phyloP scores from a whole-genome alignment of 495 filamentous ascomycete genomes.

The Hypoxylon cercidicola region DNA sequence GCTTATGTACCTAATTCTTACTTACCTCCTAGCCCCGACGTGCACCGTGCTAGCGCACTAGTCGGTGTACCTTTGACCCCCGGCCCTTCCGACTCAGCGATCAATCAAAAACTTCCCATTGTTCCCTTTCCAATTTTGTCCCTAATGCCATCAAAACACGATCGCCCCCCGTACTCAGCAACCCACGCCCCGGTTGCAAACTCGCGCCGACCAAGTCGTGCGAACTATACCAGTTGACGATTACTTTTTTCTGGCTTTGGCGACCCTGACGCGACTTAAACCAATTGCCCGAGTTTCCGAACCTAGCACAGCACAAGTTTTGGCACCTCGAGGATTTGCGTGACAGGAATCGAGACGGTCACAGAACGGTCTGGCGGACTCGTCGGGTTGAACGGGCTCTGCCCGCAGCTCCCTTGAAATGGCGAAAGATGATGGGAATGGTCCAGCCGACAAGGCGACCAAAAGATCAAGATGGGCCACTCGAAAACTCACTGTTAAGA shows the following conservation, averaged over 20 bases:
- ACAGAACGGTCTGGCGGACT: slow-evolving; percentile 55
- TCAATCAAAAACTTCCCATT: slow-evolving; percentile 51
- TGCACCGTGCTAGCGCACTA: slow-evolving; percentile 32
- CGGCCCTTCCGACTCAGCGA: slow-evolving; percentile 41
- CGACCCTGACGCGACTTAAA: slow-evolving; percentile 29
- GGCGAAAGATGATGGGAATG: slow-evolving; percentile 59
- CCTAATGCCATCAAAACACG: slow-evolving; percentile 46
- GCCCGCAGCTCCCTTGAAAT: slow-evolving; percentile 60
- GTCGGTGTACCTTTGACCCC: slow-evolving; percentile 39
- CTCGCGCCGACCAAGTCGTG: slow-evolving; percentile 15
- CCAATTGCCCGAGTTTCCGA: slow-evolving; percentile 32
- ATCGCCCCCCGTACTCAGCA: slow-evolving; percentile 36
- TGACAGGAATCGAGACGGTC: slow-evolving; percentile 44
- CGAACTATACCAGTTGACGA: slow-evolving; percentile 20
- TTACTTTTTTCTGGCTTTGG: slow-evolving; percentile 27
- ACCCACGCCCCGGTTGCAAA: slow-evolving; percentile 28
- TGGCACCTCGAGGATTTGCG: slow-evolving; percentile 7
- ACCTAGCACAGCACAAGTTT: slow-evolving; percentile 3
- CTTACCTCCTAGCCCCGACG: slow-evolving; percentile 17
- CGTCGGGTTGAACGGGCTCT: slow-evolving; percentile 60
- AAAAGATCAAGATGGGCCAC: slow-evolving; percentile 92
- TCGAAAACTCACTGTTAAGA: slow-evolving; percentile 76
- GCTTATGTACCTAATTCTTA: slow-evolving; percentile 8
- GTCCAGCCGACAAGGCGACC: slow-evolving; percentile 58
- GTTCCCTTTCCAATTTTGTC: slow-evolving; percentile 47